Base-by-base conservation (phyloP, 1,284 basidiomycete species). In the Leucoagaricus sp. region DNA sequence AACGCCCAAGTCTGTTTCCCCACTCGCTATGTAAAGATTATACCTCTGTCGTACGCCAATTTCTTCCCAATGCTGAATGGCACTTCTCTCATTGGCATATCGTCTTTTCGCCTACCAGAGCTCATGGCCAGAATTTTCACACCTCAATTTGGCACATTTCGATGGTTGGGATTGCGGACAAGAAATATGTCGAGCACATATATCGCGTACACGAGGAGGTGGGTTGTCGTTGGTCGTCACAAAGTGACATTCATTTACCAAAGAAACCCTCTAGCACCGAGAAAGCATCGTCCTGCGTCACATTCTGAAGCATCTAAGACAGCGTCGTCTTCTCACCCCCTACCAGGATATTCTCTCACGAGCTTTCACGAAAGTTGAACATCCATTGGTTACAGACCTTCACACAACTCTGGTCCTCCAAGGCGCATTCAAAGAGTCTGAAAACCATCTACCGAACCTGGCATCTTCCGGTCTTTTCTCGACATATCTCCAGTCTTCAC, bases 301-400 rank as follows among this genome's bases (percentile, higher is more conserved):
- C 62, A 80, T 92, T 25, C 79, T 93, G 55, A 93, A 93, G 64
- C 87, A 93, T 64, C 82, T 94, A 34, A 85, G 92, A 45, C 85
- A 89, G 67, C 81, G 88, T 31, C 84, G 89, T 15, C 80, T 92
- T 51, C 74, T 91, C 38, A 79, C 84, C 0, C 84, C 90, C 1
- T 91, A 83, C 65, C 76, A 81, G 49, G 71, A 80, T 25, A 83
- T 92, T 51, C 73, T 89, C 26, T 68, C 78, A 15, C 80, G 82
- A 31, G 79, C 84, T 4, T 77, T 79, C 12, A 67, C 86, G 7
- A 76, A 79, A 53, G 72, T 87, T 15, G 92, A 94, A 65, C 87
- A 92, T 60, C 87, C 91, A 1, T 75, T 88, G 15, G 68, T 92
- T 46, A 87, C 88, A 0, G 70, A 82, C 15, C 73, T 94, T 3